Conservation (phyloP, 306 rosid species). For the Quercus rubra region DNA sequence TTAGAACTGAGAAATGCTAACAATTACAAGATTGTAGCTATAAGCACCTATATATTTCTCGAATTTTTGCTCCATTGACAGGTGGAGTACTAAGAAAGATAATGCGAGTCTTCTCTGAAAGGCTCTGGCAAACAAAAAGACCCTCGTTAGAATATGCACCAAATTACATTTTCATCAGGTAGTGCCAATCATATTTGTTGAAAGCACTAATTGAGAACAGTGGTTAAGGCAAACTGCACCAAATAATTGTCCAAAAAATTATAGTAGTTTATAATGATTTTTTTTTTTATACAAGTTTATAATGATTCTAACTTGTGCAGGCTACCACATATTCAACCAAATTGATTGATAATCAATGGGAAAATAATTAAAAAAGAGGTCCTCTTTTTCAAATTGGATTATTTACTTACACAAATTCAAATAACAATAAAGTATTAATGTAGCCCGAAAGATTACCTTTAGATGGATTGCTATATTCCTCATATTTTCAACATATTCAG, state of each 20-base stretch:
- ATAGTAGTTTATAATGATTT: too few relatives aligned
- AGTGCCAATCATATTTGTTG: background rate
- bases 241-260: background rate
- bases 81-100: constrained; percentile 68
- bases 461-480: constrained; percentile 66
- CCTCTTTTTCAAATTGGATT: background rate
- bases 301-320: background rate
- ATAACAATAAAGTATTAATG: background rate
- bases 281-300: too few relatives aligned
- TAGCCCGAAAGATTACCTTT: constrained; percentile 33
- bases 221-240: background rate
- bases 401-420: background rate
- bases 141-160: constrained; percentile 1
- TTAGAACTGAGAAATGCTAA: background rate
- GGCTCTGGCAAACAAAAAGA: constrained; percentile 37
- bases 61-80: constrained; percentile 39
- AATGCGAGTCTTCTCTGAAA: constrained; percentile 53
- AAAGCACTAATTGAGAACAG: too few relatives aligned
- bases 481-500: constrained; percentile 74
- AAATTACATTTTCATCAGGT: background rate
- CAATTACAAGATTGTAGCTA: background rate
- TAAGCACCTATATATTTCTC: constrained; percentile 26
- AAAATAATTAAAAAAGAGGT: background rate
- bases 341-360: background rate
- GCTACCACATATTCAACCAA: background rate